Evolutionary conservation across 805 yeast genomes (phyloP), one percentile per base, ranked within the genome.

Genomic region (Spathaspora boniae): DNA sequence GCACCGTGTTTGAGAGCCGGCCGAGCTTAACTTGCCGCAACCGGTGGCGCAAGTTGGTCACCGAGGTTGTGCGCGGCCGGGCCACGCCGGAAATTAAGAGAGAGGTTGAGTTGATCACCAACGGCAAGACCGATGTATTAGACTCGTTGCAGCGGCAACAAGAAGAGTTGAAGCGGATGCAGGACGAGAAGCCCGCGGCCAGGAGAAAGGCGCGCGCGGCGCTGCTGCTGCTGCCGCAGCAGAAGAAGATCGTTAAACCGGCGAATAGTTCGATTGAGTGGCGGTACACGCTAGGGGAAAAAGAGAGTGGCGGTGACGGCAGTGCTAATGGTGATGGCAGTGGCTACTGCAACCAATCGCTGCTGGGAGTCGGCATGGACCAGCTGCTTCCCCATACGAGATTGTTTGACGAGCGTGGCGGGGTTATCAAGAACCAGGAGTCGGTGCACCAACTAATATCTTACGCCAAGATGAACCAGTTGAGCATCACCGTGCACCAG

Each of bases 11-110:
- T 70, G 71, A 74, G 26, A 82, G 89, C 29, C 65, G 98, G 37
- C 95, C 97, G 4, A 80, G 93, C 43, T 70, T 89, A 38, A 86
- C 95, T 0, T 88, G 96, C 56, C 68, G 98, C 43, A 89, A 89
- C 59, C 70, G 96, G 43, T 89, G 96, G 96, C 73, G 96, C 47
- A 87, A 85, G 51, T 74, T 86, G 22, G 82, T 83, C 39, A 82
- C 89, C 1, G 79, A 78, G 45, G 86, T 83, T 26, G 86, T 79
- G 4, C 60, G 85, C 53, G 81, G 81, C 21, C 72, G 74, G 45
- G 87, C 89, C 0, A 56, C 67, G 27, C 67, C 69, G 5, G 66
- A 63, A 17, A 74, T 84, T 29, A 70, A 70, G 47, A 58, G 60
- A 37, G 86, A 83, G 34, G 83, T 83, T 15, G 78, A 80, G 32